A percentile compares a stretch with the other conserved stretches of the same genome.
Conservation (phyloP, 2,329 filamentous ascomycete genomes). For the Calonectria pseudoreteaudii region DNA sequence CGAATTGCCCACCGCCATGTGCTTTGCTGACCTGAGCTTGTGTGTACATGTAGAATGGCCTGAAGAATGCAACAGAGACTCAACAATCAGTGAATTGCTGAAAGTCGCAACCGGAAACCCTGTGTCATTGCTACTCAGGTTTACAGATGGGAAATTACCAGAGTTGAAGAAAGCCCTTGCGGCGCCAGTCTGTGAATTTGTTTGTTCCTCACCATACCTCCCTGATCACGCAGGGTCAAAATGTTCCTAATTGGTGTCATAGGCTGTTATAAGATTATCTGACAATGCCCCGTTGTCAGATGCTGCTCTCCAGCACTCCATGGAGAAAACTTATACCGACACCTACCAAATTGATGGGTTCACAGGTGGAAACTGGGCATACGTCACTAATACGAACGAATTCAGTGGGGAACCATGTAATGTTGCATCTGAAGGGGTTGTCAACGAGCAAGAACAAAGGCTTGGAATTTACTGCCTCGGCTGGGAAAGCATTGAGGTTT, state of each 20-base stretch:
- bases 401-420: constrained; percentile 8
- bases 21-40: background rate
- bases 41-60: constrained; percentile 20
- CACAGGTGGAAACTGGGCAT: constrained; percentile 35
- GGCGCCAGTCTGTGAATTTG: constrained; percentile 36
- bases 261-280: constrained; percentile 29
- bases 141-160: background rate
- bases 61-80: background rate
- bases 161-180: constrained; percentile 25
- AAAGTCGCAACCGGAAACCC: background rate
- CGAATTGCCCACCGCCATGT: too few species aligned
- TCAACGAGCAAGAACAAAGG: constrained; percentile 10
- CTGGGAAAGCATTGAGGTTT: constrained; percentile 40
- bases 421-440: background rate
- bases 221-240: background rate
- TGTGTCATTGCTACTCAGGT: constrained; percentile 1
- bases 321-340: constrained; percentile 36
- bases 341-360: constrained; percentile 35
- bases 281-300: constrained; percentile 22
- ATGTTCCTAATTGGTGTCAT: background rate
- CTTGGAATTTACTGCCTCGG: constrained; percentile 31
- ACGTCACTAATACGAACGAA: constrained; percentile 29
- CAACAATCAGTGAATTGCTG: background rate
- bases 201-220: background rate
- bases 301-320: constrained; percentile 23